A percentile compares a stretch with the other conserved stretches of the same genome.
Evolutionary conservation across 1,139 yeast genomes (phyloP).

Genomic region (Diutina mesorugosa): DNA sequence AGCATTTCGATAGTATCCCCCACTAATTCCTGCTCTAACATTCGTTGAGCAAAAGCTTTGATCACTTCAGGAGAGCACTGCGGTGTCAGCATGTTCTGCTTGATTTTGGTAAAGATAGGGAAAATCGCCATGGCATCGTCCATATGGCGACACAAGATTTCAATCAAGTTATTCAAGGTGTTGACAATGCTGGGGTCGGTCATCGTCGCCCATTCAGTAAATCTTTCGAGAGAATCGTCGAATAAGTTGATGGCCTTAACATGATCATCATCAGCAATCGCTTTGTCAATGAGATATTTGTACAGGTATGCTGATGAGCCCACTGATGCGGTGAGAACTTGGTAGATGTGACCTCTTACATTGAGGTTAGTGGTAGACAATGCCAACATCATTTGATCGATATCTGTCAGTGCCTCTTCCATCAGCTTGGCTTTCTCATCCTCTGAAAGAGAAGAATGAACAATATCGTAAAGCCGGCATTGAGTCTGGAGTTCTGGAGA

Average conservation of each 20-base stretch:
- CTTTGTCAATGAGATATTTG: constrained; percentile 18
- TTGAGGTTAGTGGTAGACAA: neutral
- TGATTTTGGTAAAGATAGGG: constrained; percentile 21
- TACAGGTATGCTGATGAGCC: constrained; percentile 15
- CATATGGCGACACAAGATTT: constrained; percentile 10
- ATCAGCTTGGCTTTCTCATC: constrained; percentile 3
- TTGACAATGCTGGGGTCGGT: constrained; percentile 17
- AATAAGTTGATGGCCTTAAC: constrained; percentile 17
- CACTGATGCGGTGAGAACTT: neutral
- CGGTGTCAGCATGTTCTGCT: constrained; percentile 23
- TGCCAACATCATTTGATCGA: neutral
- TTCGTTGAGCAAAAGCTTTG: constrained; percentile 29
- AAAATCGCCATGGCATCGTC: constrained; percentile 15
- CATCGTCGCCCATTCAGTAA: constrained; percentile 17
- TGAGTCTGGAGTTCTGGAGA: constrained; percentile 12
- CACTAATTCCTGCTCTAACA: constrained; percentile 34
- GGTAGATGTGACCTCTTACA: neutral
- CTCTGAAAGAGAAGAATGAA: constrained; percentile 3
- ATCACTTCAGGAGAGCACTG: constrained; percentile 28
- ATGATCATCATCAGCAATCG: constrained; percentile 12
- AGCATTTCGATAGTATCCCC: constrained; percentile 50
- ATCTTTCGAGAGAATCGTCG: constrained; percentile 16
- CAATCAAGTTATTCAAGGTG: constrained; percentile 22
- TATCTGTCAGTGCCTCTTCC: neutral
- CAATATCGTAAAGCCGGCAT: constrained; percentile 6